phyloP scores from a whole-genome alignment of 2,329 filamentous ascomycete species.

The Stachybotrys chartarum region DNA sequence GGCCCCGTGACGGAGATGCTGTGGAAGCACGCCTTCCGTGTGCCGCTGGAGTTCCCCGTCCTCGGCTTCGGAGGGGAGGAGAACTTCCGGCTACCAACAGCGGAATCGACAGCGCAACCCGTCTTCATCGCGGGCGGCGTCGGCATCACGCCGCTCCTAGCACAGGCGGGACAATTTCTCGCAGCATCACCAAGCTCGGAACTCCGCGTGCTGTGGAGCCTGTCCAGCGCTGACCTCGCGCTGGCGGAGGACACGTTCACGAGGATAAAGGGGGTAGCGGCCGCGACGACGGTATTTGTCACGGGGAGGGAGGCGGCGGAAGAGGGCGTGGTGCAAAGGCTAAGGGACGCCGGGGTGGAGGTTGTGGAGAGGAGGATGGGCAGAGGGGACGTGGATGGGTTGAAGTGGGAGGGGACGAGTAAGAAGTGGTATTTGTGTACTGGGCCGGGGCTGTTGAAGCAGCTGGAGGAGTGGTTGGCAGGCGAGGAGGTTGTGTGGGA shows the following conservation, averaged over 20 bases:
- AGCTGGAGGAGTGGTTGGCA: constrained; percentile 42
- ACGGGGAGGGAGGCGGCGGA: constrained; percentile 38
- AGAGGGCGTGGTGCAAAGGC: constrained; percentile 24
- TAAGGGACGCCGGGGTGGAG: constrained; percentile 25
- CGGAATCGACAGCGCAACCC: constrained; percentile 16
- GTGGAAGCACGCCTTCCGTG: constrained; percentile 46
- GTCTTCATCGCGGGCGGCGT: constrained; percentile 73
- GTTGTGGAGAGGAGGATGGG: constrained; percentile 31
- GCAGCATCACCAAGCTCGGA: constrained; percentile 29
- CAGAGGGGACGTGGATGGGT: constrained; percentile 32
- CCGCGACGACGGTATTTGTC: constrained; percentile 54
- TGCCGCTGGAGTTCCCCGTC: constrained; percentile 56
- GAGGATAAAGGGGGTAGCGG: constrained; percentile 41
- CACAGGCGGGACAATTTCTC: constrained; percentile 50
- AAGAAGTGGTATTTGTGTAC: constrained; percentile 47
- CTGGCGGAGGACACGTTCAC: constrained; percentile 55
- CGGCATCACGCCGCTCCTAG: constrained; percentile 76
- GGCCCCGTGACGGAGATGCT: constrained; percentile 63
- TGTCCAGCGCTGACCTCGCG: constrained; percentile 53
- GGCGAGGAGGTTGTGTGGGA: constrained; percentile 50
- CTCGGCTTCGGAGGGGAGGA: constrained; percentile 65
- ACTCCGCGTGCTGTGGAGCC: constrained; percentile 56
- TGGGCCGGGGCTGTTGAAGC: constrained; percentile 30
- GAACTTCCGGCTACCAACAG: constrained; percentile 29
- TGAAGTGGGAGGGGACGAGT: constrained; percentile 29